Evolutionary conservation across 2,329 filamentous ascomycete genomes (phyloP), one percentile per base, ranked within the genome.

Genomic region (Botrytis hyacinthi): DNA sequence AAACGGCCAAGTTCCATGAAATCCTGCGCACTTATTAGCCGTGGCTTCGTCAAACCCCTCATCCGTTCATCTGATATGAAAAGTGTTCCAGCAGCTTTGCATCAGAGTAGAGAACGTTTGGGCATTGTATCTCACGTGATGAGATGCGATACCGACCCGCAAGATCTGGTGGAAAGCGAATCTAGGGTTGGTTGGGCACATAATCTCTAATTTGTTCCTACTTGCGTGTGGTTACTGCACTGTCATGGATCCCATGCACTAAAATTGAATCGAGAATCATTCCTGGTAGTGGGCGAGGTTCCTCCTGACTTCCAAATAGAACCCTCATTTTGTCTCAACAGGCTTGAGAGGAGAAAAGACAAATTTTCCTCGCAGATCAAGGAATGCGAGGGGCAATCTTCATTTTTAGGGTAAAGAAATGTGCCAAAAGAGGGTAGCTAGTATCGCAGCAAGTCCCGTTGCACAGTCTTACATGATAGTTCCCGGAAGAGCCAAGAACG

Each of bases 131-230:
- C 46, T 65, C 69, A 71, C 69, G 69, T 71, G 69, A 57, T 32
- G 35, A 18, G n/a, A 40, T 66, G 12, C n/a, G 35, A 66, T 44
- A 71, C 70, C 44, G 60, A 71, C 42, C 60, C 60, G 59, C 18
- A 54, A 46, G 57, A 65, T 18, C 51, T 29, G 48, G 7, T 37
- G 61, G 40, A 26, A 65, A 46, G 48, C 18, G 60, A 46, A 37
- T 71, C 35, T 46, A n/a, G 51, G 20, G n/a, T 40, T 44, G 44
- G 51, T 20, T 51, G 59, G 46, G 60, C n/a, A 51, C 29, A 71
- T 51, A 40, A 12, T 20, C n/a, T 20, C 32, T 59, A 37, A 35
- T 62, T 51, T 32, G 46, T 65, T 40, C 35, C 48, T 65, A 32
- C 14, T 26, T 48, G 40, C 46, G 22, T 29, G 16, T 54, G 35